Conservation (phyloP, 305 asterid genomes). For the Fraxinus xanthoxyloides region DNA sequence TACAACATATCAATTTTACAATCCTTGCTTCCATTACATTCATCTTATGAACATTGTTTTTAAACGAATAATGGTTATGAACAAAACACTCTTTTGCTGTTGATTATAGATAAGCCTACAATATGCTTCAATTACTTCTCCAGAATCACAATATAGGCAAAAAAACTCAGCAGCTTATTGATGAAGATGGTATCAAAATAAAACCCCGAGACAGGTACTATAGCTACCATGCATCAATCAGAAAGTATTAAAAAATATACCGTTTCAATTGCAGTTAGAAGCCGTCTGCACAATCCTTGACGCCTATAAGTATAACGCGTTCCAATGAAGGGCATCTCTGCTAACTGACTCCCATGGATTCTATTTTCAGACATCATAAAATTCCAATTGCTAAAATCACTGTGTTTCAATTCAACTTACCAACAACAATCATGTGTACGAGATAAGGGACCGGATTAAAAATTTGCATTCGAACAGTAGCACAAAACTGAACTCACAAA, state of each 20-base stretch:
- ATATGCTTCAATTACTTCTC: neutral
- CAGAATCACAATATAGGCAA: neutral
- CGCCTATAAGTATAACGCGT: slow-evolving; percentile 71
- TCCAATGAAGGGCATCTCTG: slow-evolving; percentile 96
- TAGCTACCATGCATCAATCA: neutral
- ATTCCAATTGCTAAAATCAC: slow-evolving; percentile 15
- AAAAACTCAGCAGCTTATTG: neutral
- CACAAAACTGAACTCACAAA: slow-evolving; percentile 1
- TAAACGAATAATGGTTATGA: neutral
- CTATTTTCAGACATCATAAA: slow-evolving; percentile 36
- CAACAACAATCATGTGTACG: neutral
- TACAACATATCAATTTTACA: neutral
- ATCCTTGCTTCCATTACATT: neutral
- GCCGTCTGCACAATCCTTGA: slow-evolving; percentile 87
- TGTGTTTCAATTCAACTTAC: neutral
- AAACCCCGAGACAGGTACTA: neutral
- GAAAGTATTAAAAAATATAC: slow-evolving; percentile 34
- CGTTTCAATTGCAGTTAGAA: slow-evolving; percentile 59
- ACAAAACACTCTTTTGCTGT: neutral
- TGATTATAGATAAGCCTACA: neutral
- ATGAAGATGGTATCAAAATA: slow-evolving; percentile 8
- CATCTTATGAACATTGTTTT: neutral
- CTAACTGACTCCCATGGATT: slow-evolving; percentile 71
- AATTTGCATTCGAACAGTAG: neutral
- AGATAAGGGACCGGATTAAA: neutral